Conservation (phyloP, 2,329 filamentous ascomycete species). For the Blastomyces percursus region DNA sequence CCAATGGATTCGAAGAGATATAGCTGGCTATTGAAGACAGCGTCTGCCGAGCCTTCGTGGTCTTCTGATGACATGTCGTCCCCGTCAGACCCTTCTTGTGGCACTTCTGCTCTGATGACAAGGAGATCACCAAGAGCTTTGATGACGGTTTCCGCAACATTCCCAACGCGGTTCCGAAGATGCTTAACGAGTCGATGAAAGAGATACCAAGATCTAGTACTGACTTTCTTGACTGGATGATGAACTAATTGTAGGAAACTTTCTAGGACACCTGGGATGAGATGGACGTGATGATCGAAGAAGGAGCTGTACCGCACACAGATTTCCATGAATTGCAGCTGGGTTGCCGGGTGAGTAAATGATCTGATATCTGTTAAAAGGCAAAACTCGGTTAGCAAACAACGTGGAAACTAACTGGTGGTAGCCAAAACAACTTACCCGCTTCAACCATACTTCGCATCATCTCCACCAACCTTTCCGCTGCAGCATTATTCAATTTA, state of each 20-base stretch:
- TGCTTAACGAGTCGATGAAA: constrained; percentile 90
- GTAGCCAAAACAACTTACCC: constrained; percentile 43
- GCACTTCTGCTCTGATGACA: constrained; percentile 79
- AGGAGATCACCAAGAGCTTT: constrained; percentile 80
- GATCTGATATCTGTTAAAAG: constrained; percentile 57
- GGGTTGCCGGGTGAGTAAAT: constrained; percentile 80
- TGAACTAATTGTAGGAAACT: constrained; percentile 87
- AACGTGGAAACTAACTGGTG: constrained; percentile 16
- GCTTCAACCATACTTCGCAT: constrained; percentile 94
- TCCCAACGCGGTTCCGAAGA: constrained; percentile 69
- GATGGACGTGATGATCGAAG: constrained; percentile 72
- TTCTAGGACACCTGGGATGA: constrained; percentile 78
- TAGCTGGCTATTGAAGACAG: constrained; percentile 80
- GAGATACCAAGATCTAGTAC: constrained; percentile 89
- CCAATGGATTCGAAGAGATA: constrained; percentile 93
- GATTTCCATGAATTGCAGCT: constrained; percentile 97
- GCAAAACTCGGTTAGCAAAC: constrained; percentile 11
- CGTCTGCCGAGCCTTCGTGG: constrained; percentile 78
- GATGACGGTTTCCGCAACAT: constrained; percentile 84
- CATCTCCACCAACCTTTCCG: constrained; percentile 76
- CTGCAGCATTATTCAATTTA: constrained; percentile 65
- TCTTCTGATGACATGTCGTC: constrained; percentile 95
- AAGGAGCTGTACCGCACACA: constrained; percentile 88
- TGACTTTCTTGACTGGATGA: constrained; percentile 74
- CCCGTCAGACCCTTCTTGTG: constrained; percentile 61